These are phyloP conservation scores for Wickerhamomyces ciferrii DNA, from an alignment of 805 yeast genomes.

Conservation along the genomic window DNA sequence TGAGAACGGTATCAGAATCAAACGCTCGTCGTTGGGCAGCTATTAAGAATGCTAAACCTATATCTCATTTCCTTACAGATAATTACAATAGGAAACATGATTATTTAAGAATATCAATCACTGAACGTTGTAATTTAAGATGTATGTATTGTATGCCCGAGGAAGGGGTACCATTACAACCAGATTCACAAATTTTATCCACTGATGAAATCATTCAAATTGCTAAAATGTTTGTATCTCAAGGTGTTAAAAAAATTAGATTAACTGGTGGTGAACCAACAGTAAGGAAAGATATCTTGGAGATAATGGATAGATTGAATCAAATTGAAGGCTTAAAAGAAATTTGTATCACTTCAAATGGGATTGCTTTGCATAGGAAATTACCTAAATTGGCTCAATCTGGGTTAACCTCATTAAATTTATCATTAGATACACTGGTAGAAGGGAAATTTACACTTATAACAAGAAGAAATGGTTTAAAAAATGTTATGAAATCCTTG, in stretches of 20 bases:
- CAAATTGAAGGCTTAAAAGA: slow-evolving; percentile 37
- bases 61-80: slow-evolving; percentile 40
- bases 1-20: not conserved
- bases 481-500: slow-evolving; percentile 37
- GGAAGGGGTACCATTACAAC: slow-evolving; percentile 46
- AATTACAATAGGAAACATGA: slow-evolving; percentile 39
- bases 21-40: slow-evolving; percentile 6
- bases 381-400: slow-evolving; percentile 32
- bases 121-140: slow-evolving; percentile 44
- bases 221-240: slow-evolving; percentile 37
- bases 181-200: slow-evolving; percentile 32
- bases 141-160: slow-evolving; percentile 54
- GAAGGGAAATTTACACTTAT: slow-evolving; percentile 45
- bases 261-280: slow-evolving; percentile 57
- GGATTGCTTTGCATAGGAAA: slow-evolving; percentile 44
- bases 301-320: slow-evolving; percentile 33
- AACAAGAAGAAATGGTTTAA: slow-evolving; percentile 45
- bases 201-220: slow-evolving; percentile 38
- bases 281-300: slow-evolving; percentile 43
- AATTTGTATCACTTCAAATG: slow-evolving; percentile 48
- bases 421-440: slow-evolving; percentile 44
- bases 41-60: slow-evolving; percentile 20
- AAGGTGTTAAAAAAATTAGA: slow-evolving; percentile 47
- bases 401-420: slow-evolving; percentile 43
- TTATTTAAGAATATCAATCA: slow-evolving; percentile 44